Evolutionary conservation across 2,329 filamentous ascomycete species (phyloP).

Genomic region (Hymenoscyphus fraxineus): DNA sequence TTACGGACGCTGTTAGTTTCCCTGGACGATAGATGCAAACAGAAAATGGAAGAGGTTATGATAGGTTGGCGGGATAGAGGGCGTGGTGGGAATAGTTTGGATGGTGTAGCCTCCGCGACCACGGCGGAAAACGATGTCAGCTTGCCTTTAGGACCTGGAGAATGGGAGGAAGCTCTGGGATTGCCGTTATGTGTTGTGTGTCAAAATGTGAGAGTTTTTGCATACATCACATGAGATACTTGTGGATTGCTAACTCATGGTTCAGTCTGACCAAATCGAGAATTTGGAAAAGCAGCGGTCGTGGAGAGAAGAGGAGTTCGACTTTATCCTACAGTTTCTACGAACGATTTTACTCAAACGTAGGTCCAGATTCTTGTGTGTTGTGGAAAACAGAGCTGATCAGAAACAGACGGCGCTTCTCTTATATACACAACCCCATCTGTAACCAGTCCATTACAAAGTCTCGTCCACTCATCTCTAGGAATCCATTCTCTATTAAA

Average conservation of each 20-base stretch:
- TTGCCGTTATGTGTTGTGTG: constrained; percentile 91
- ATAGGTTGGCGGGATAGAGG: constrained; percentile 73
- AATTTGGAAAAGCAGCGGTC: constrained; percentile 81
- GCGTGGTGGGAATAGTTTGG: constrained; percentile 59
- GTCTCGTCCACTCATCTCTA: constrained; percentile 77
- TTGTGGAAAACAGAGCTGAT: constrained; percentile 13
- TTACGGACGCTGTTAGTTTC: constrained; percentile 72
- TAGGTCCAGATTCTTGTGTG: constrained; percentile 41
- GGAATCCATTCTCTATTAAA: constrained; percentile 82
- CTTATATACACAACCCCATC: constrained; percentile 81
- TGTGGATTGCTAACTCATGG: constrained; percentile 24
- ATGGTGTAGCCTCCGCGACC: constrained; percentile 53
- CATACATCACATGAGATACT: not conserved
- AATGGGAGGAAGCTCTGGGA: constrained; percentile 88
- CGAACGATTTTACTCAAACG: constrained; percentile 84
- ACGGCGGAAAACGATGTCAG: constrained; percentile 65
- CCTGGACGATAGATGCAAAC: constrained; percentile 71
- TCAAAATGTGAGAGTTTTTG: constrained; percentile 66
- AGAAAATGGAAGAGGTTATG: constrained; percentile 84
- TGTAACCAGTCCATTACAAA: constrained; percentile 71
- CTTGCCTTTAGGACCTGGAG: constrained; percentile 78
- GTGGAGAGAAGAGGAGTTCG: constrained; percentile 96
- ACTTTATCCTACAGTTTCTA: constrained; percentile 90
- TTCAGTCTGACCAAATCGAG: constrained; percentile 52
- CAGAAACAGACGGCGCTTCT: constrained; percentile 66